These are phyloP conservation scores for Endocalyx cinctus DNA, from an alignment of 2,329 filamentous ascomycete genomes.

Conservation along the genomic window DNA sequence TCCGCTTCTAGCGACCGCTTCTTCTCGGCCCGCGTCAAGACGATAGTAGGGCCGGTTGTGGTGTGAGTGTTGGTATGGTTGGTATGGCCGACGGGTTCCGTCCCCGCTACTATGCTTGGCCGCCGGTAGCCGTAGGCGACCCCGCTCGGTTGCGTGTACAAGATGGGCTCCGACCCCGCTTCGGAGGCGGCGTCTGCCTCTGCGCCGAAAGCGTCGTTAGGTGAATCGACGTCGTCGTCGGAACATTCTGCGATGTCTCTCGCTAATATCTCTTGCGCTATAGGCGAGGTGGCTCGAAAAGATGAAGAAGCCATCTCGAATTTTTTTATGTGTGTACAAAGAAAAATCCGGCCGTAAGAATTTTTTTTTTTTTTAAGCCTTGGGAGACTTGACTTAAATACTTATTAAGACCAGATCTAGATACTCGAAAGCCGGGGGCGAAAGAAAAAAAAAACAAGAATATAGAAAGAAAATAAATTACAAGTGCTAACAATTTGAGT, in stretches of 20 bases:
- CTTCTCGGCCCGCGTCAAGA: conserved; percentile 50
- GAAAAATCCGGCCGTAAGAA: too few relatives aligned
- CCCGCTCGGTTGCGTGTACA: conserved; percentile 73
- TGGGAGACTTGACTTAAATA: too few relatives aligned
- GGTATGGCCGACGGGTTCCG: conserved; percentile 39
- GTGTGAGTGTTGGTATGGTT: conserved; percentile 49
- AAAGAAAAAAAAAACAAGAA: too few relatives aligned
- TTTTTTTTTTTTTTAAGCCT: too few relatives aligned
- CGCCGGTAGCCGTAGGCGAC: conserved; percentile 69
- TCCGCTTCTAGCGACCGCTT: conserved; percentile 55
- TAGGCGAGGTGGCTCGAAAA: conserved; percentile 57
- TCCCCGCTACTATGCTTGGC: conserved; percentile 66
- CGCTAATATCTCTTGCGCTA: conserved; percentile 62
- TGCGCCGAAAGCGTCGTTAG: conserved; percentile 25
- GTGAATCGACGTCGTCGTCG: conserved; percentile 48
- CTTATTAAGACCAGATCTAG: too few relatives aligned
- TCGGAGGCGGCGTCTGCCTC: conserved; percentile 27
- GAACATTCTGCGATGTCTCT: conserved; percentile 62
- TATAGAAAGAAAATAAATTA: too few relatives aligned
- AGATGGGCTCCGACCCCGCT: conserved; percentile 40
- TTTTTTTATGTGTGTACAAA: too few relatives aligned
- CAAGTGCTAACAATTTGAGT: too few relatives aligned
- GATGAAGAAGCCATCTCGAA: too few relatives aligned
- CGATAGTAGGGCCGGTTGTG: too few relatives aligned
- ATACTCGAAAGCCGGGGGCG: too few relatives aligned